Percentiles rank a stretch among this genome's conserved stretches.
phyloP scores from a whole-genome alignment of 495 filamentous ascomycete genomes.

The Trichoderma erinaceum region DNA sequence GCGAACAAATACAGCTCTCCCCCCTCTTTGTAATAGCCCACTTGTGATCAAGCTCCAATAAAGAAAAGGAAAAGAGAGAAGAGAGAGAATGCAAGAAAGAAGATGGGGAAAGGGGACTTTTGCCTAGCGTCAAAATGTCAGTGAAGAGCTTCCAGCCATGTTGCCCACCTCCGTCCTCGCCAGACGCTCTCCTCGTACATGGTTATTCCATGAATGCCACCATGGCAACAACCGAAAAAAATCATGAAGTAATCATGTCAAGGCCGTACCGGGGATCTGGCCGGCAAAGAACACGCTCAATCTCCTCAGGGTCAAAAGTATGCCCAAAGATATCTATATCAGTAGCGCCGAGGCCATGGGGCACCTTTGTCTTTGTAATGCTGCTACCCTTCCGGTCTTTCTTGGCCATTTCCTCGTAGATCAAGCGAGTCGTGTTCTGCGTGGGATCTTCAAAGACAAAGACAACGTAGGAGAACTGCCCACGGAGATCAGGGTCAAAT shows the following conservation, averaged over 20 bases:
- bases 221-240: background rate
- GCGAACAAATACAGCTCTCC: background rate
- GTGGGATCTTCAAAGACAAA: conserved; percentile 58
- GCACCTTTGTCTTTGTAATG: conserved; percentile 30
- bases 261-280: conserved; percentile 43
- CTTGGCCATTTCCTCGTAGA: conserved; percentile 43
- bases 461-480: conserved; percentile 59
- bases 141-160: background rate
- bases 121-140: background rate
- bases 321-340: conserved; percentile 40
- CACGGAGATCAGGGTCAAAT: conserved; percentile 58
- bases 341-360: conserved; percentile 28
- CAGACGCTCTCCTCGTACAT: background rate
- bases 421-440: conserved; percentile 40
- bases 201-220: background rate
- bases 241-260: conserved; percentile 36
- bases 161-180: background rate
- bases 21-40: background rate
- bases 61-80: background rate
- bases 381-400: conserved; percentile 32
- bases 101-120: background rate
- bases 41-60: background rate
- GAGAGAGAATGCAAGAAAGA: background rate
- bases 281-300: conserved; percentile 34
- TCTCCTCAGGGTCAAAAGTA: conserved; percentile 36